Evolutionary conservation across 257 asterid species (phyloP).

Genomic region (Solanum lycopersicoides): DNA sequence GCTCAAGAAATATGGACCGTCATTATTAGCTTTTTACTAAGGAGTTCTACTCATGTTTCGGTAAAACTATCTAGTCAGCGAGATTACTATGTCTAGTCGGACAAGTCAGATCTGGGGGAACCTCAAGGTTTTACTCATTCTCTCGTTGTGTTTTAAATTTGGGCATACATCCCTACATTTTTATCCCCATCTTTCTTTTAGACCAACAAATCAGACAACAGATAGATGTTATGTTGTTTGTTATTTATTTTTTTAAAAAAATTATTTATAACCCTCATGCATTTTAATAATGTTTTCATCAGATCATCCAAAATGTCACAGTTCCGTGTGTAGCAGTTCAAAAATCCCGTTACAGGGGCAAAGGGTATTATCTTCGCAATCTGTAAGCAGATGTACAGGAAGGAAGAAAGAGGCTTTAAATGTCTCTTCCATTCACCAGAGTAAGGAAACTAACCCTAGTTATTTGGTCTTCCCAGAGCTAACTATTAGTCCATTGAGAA

Average conservation of each 20-base stretch:
- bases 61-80: background rate
- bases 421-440: conserved; percentile 23
- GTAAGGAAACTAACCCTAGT: conserved; percentile 16
- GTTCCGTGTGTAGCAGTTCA: conserved; percentile 64
- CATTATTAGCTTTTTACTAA: background rate
- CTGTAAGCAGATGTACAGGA: conserved; percentile 25
- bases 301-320: conserved; percentile 23
- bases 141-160: background rate
- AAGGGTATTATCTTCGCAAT: conserved; percentile 34
- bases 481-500: conserved; percentile 73
- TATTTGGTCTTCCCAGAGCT: conserved; percentile 31
- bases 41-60: background rate
- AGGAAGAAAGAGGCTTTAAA: conserved; percentile 29
- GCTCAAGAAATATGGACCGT: background rate
- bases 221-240: background rate
- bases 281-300: conserved; percentile 1
- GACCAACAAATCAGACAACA: background rate
- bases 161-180: background rate
- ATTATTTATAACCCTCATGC: background rate
- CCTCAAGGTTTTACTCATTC: background rate
- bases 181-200: background rate
- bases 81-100: background rate
- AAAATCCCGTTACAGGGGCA: conserved; percentile 44
- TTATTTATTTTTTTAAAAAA: background rate
- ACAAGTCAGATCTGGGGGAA: background rate